Percentiles rank a stretch among this genome's conserved stretches.
Evolutionary conservation across 768 basidiomycete species (phyloP).

Genomic region (Boletus eberwhitei): DNA sequence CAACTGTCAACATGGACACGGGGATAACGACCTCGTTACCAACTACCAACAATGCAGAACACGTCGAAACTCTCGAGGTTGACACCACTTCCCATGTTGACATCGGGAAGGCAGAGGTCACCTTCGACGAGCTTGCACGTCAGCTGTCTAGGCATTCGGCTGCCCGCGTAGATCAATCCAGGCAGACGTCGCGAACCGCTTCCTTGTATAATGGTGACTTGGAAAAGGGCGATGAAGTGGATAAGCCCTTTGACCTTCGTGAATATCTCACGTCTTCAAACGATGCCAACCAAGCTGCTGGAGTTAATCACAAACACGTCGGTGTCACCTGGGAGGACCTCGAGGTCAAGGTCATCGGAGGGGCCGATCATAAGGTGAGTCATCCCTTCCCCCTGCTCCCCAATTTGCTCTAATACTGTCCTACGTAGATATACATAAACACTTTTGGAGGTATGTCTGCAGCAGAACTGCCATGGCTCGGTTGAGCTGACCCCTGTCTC

Average conservation of each 20-base stretch:
- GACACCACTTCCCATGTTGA: slow-evolving; percentile 40
- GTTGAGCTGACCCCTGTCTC: not conserved
- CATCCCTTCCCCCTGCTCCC: not conserved
- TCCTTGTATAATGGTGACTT: slow-evolving; percentile 32
- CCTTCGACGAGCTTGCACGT: slow-evolving; percentile 55
- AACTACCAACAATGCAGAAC: slow-evolving; percentile 3
- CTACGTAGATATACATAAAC: slow-evolving; percentile 44
- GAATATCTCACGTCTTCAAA: slow-evolving; percentile 68
- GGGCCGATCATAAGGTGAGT: slow-evolving; percentile 52
- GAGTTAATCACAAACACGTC: slow-evolving; percentile 71
- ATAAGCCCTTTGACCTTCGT: slow-evolving; percentile 54
- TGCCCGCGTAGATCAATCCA: slow-evolving; percentile 7
- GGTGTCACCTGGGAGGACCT: slow-evolving; percentile 74
- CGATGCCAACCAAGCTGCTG: slow-evolving; percentile 60
- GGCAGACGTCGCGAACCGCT: slow-evolving; percentile 21
- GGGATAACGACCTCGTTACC: not conserved
- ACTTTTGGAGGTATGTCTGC: slow-evolving; percentile 55
- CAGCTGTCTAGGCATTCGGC: slow-evolving; percentile 21
- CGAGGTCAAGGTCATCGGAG: slow-evolving; percentile 58
- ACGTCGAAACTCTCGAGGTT: slow-evolving; percentile 20
- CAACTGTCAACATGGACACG: slow-evolving; percentile 4
- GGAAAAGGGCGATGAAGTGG: slow-evolving; percentile 38
- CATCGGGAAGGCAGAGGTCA: slow-evolving; percentile 46
- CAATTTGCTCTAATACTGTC: not conserved
- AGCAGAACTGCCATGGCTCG: not conserved